These are phyloP conservation scores for Sideroxylon spinosum DNA, from an alignment of 179 eudicot species.

Conservation along the genomic window DNA sequence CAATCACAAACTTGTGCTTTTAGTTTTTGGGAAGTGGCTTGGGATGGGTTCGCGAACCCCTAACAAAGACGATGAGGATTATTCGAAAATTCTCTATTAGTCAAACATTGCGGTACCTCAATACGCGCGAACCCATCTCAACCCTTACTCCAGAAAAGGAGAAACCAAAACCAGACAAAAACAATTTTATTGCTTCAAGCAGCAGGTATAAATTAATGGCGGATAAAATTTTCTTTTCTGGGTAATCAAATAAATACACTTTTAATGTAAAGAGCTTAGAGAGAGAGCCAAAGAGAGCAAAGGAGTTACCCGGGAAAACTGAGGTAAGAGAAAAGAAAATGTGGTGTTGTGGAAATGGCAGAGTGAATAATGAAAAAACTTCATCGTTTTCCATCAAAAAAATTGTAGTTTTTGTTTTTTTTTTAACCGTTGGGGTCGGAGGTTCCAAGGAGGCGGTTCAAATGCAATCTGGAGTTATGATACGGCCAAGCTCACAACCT, in stretches of 20 bases:
- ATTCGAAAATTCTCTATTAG: too few species aligned
- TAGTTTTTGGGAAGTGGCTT: too few species aligned
- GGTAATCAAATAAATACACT: background rate
- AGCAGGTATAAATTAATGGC: background rate
- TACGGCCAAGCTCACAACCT: background rate
- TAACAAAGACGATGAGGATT: too few species aligned
- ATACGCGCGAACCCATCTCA: too few species aligned
- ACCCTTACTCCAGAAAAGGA: background rate
- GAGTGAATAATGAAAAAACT: too few species aligned
- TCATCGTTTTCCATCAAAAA: too few species aligned
- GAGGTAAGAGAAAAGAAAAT: background rate
- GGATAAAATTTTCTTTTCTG: background rate
- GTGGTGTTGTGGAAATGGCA: background rate
- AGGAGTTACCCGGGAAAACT: background rate
- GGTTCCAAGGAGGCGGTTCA: background rate
- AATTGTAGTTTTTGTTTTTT: background rate
- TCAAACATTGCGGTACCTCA: too few species aligned
- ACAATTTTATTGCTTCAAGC: background rate
- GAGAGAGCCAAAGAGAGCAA: background rate
- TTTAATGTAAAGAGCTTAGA: background rate
- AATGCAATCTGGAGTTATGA: background rate
- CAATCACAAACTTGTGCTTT: too few species aligned
- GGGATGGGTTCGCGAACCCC: too few species aligned
- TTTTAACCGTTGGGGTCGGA: background rate
- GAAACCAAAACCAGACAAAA: background rate